Conservation (phyloP, 164 flowering plant species). For the Tinospora cordifolia region DNA sequence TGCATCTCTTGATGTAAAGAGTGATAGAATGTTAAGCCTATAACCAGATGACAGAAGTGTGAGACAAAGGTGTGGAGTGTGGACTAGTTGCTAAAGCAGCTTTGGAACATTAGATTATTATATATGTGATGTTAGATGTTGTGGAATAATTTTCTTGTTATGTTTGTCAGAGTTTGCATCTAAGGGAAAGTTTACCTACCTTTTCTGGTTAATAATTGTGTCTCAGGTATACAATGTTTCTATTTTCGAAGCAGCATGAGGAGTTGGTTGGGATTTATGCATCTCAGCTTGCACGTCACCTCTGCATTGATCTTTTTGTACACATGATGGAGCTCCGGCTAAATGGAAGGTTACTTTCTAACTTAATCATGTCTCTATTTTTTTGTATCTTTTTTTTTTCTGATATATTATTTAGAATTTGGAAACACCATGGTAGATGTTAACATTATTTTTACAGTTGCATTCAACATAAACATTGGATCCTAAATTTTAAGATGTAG, state of each 20-base stretch:
- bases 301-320: slow-evolving; percentile 93
- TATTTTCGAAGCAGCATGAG: slow-evolving; percentile 82
- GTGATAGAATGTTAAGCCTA: no score
- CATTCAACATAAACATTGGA: no score
- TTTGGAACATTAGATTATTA: background rate
- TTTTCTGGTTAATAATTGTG: slow-evolving; percentile 8
- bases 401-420: background rate
- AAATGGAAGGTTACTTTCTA: slow-evolving; percentile 53
- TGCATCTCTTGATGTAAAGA: no score
- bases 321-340: slow-evolving; percentile 96
- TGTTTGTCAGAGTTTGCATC: background rate
- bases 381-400: no score
- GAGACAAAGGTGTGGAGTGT: background rate
- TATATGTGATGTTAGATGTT: background rate
- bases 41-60: no score
- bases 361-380: background rate
- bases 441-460: no score
- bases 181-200: background rate
- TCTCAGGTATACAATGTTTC: slow-evolving; percentile 89
- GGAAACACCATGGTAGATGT: no score
- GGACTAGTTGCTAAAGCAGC: background rate
- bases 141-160: background rate
- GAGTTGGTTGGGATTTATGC: slow-evolving; percentile 96
- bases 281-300: slow-evolving; percentile 87
- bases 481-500: no score